phyloP scores from a whole-genome alignment of 176 grass and related monocot species.

The Bolboschoenus planiculmis region DNA sequence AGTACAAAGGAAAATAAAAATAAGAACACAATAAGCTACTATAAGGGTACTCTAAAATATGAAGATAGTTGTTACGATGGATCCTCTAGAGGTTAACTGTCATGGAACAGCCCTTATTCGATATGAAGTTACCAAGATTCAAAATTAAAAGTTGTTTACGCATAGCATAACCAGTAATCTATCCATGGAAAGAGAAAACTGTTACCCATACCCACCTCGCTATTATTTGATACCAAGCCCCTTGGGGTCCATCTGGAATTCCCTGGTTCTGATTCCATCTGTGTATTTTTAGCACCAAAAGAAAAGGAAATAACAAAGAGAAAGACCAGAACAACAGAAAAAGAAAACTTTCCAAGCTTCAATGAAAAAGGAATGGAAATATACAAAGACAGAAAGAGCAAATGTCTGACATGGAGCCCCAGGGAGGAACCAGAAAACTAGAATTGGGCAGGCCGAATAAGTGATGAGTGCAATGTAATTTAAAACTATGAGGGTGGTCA shows the following conservation, averaged over 20 bases:
- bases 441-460: background rate
- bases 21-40: background rate
- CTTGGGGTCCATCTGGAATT: background rate
- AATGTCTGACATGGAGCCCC: background rate
- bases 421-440: background rate
- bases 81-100: background rate
- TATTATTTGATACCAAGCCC: background rate
- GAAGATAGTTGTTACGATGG: background rate
- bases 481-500: background rate
- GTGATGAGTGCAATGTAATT: background rate
- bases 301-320: slow-evolving; percentile 1
- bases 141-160: background rate
- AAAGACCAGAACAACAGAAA: background rate
- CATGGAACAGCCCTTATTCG: background rate
- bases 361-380: background rate
- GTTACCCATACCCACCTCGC: background rate
- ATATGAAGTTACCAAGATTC: background rate
- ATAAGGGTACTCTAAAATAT: background rate
- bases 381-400: background rate
- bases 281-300: slow-evolving; percentile 6
- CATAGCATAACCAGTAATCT: background rate
- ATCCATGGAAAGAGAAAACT: background rate
- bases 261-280: background rate
- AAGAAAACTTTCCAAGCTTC: background rate
- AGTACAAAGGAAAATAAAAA: background rate